phyloP scores from a whole-genome alignment of 2,329 filamentous ascomycete species.

The Nakataea oryzae region DNA sequence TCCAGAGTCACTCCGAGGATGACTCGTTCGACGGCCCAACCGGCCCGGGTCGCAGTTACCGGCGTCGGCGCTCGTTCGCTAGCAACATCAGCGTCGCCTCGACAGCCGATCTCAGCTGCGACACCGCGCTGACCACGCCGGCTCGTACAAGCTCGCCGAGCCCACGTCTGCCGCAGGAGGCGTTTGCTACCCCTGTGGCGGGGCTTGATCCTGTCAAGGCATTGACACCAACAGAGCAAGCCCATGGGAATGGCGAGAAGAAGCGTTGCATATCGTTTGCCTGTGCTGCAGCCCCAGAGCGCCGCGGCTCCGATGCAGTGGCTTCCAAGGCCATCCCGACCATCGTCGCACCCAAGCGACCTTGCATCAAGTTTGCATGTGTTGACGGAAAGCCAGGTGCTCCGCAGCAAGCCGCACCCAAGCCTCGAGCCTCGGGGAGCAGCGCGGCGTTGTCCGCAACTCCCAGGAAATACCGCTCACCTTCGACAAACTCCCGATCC shows the following conservation, averaged over 20 bases:
- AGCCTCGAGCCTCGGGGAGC: background rate
- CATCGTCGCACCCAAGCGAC: slow-evolving; percentile 30
- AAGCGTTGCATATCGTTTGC: slow-evolving; percentile 92
- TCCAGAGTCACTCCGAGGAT: slow-evolving; percentile 58
- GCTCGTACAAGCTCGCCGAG: slow-evolving; percentile 82
- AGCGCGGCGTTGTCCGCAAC: background rate
- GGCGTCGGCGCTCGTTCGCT: slow-evolving; percentile 54
- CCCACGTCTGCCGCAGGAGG: slow-evolving; percentile 60
- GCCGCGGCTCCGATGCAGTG: background rate
- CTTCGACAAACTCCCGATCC: slow-evolving; percentile 12
- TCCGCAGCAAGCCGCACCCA: slow-evolving; percentile 20
- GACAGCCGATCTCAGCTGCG: slow-evolving; percentile 87
- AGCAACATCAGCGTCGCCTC: slow-evolving; percentile 75
- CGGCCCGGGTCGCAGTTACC: slow-evolving; percentile 19
- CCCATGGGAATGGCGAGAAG: slow-evolving; percentile 45
- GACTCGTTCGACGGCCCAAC: slow-evolving; percentile 28
- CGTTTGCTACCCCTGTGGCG: slow-evolving; percentile 17
- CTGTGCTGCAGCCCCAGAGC: slow-evolving; percentile 46
- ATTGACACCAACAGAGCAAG: slow-evolving; percentile 9
- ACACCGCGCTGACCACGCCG: slow-evolving; percentile 82
- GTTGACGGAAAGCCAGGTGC: slow-evolving; percentile 37
- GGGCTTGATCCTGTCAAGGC: background rate
- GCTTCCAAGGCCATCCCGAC: slow-evolving; percentile 21
- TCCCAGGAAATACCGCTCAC: slow-evolving; percentile 15
- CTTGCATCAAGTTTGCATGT: slow-evolving; percentile 69